A percentile compares a stretch with the other conserved stretches of the same genome.
Conservation (phyloP, 1,284 basidiomycete species). For the Farysia itapuensis region DNA sequence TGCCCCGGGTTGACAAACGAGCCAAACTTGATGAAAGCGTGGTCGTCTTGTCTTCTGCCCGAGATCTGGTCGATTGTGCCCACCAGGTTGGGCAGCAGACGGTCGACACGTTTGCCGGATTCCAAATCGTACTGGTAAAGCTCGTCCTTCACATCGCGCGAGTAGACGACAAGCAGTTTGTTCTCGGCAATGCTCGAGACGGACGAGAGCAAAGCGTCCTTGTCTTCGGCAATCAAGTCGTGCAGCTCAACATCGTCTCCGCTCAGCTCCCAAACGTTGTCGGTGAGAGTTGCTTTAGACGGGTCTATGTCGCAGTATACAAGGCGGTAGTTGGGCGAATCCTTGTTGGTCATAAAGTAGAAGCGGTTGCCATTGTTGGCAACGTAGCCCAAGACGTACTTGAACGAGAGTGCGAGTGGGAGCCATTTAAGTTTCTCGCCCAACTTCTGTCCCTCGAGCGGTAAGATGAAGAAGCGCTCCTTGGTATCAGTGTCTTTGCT, state of each 20-base stretch:
- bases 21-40: conserved; percentile 71
- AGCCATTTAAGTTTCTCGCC: conserved; percentile 43
- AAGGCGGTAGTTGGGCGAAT: conserved; percentile 53
- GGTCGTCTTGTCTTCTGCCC: conserved; percentile 66
- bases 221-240: conserved; percentile 74
- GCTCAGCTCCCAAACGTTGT: conserved; percentile 43
- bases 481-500: conserved; percentile 55
- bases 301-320: conserved; percentile 42
- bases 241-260: conserved; percentile 59
- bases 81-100: conserved; percentile 70
- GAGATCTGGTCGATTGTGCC: conserved; percentile 69
- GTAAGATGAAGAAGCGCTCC: conserved; percentile 40
- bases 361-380: conserved; percentile 52
- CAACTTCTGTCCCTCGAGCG: conserved; percentile 30
- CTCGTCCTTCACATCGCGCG: conserved; percentile 79
- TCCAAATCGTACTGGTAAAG: conserved; percentile 71
- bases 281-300: conserved; percentile 17
- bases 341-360: conserved; percentile 56
- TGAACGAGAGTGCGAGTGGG: conserved; percentile 46
- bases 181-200: conserved; percentile 67
- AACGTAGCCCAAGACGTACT: conserved; percentile 46
- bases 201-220: conserved; percentile 67
- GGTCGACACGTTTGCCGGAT: conserved; percentile 66
- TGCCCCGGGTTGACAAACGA: conserved; percentile 77
- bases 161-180: conserved; percentile 71